Conservation (phyloP, 2,329 filamentous ascomycete species). For the Hypomyces rosellus region DNA sequence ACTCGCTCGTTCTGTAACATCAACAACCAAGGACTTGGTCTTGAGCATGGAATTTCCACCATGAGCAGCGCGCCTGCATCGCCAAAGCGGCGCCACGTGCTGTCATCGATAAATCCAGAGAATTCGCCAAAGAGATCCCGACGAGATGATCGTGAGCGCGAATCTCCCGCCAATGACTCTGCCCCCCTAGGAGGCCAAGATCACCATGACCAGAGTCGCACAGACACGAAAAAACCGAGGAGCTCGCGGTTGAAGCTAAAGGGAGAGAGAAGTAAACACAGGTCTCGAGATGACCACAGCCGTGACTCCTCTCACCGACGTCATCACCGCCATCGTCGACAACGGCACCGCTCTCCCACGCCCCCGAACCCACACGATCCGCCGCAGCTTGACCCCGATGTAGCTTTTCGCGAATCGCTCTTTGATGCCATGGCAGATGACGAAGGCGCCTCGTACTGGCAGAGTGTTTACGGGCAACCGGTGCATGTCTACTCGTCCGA, state of each 20-base stretch:
- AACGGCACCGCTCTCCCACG: slow-evolving; percentile 37
- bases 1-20: no score
- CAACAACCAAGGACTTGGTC: not conserved
- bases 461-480: slow-evolving; percentile 92
- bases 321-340: slow-evolving; percentile 25
- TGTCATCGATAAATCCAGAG: slow-evolving; percentile 42
- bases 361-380: slow-evolving; percentile 42
- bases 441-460: slow-evolving; percentile 92
- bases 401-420: slow-evolving; percentile 84
- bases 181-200: not conserved
- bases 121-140: slow-evolving; percentile 3
- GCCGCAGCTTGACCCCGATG: slow-evolving; percentile 55
- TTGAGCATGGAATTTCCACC: slow-evolving; percentile 18
- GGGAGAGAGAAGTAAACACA: slow-evolving; percentile 22
- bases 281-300: slow-evolving; percentile 15
- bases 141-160: not conserved
- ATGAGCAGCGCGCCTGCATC: slow-evolving; percentile 30
- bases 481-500: slow-evolving; percentile 69
- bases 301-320: slow-evolving; percentile 17
- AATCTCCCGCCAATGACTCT: not conserved
- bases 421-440: slow-evolving; percentile 97
- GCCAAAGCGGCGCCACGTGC: slow-evolving; percentile 40
- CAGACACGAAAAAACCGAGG: slow-evolving; percentile 22
- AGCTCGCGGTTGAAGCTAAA: slow-evolving; percentile 30
- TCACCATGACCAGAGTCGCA: slow-evolving; percentile 10